phyloP scores from a whole-genome alignment of 805 yeast genomes.

The Hanseniaspora vineae region DNA sequence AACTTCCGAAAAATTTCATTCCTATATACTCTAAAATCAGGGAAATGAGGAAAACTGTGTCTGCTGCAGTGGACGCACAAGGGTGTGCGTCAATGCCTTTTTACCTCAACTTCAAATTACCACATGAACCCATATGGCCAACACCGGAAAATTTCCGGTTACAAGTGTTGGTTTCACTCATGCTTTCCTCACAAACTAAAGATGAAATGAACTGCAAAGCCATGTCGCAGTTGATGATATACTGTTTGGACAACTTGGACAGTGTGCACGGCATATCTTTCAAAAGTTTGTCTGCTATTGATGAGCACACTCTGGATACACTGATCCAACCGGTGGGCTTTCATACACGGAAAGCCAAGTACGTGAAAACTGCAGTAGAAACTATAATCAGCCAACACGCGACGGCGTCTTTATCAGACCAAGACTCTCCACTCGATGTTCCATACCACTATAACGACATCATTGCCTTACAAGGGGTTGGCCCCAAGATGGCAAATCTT shows the following conservation, averaged over 20 bases:
- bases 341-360: conserved; percentile 66
- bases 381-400: neutral
- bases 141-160: conserved; percentile 37
- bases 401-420: neutral
- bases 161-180: conserved; percentile 65
- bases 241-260: conserved; percentile 30
- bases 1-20: conserved; percentile 35
- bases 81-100: conserved; percentile 61
- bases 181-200: conserved; percentile 86
- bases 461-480: conserved; percentile 74
- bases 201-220: conserved; percentile 76
- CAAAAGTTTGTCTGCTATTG: conserved; percentile 36
- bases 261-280: conserved; percentile 39
- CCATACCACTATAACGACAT: conserved; percentile 61
- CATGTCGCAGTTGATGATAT: conserved; percentile 43
- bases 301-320: conserved; percentile 46
- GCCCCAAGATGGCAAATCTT: conserved; percentile 88
- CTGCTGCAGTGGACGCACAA: conserved; percentile 81
- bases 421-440: conserved; percentile 38
- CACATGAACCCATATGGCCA: conserved; percentile 10
- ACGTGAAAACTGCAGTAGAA: conserved; percentile 45
- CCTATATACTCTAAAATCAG: conserved; percentile 48
- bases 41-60: conserved; percentile 48
- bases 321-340: conserved; percentile 77
- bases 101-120: neutral